Evolutionary conservation across 257 asterid species (phyloP), one percentile per base, ranked within the genome.

Genomic region (Capsicum baccatum): DNA sequence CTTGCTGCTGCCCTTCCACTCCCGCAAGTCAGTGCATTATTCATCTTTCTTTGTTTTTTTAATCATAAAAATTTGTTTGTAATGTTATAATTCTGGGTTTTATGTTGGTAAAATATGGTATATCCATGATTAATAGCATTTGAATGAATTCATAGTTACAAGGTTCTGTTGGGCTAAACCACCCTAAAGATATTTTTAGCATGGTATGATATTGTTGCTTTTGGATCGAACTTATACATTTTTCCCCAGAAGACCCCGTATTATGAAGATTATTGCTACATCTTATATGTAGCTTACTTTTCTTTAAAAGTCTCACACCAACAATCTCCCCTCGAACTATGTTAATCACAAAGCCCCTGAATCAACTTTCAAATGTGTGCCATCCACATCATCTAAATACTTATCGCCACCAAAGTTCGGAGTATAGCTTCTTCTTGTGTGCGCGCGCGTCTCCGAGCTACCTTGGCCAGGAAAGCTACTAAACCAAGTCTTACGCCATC

Each of bases 1-100:
- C 88, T 92, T 44, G 94, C 95, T 42, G 95, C 99, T 52, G 92
- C 99, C 79, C 97, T 96, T 62, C 98, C 98, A 17, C 96, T 96
- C 76, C 99, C 99, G 56, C 99, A 95, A 84, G 99, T 94, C 79
- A 80, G 68, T 54, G 21, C 59, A 74, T 74, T 50, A 52, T 8
- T 50, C 14, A 19, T 19, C 5, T 70, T 64, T 5, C 63, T 64
- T 60, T 58, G 26, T 59, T 58, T 64, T 8, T 57, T 64, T 59
- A 39, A 83, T 57, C 42, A 73, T 73, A 47, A 11, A 19, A 3
- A 50, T 50, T 48, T 74, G 80, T 12, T 50, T 26, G 39, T 74
- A 6, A 74, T 48, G n/a, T 19, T 74, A 13, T 50, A 21, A 2
- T 47, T 67, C 50, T 66, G 4, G 54, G 70, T 26, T 64, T 69